Conservation (phyloP, 371 early-diverging fungal genomes). For the Mortierella sp. region DNA sequence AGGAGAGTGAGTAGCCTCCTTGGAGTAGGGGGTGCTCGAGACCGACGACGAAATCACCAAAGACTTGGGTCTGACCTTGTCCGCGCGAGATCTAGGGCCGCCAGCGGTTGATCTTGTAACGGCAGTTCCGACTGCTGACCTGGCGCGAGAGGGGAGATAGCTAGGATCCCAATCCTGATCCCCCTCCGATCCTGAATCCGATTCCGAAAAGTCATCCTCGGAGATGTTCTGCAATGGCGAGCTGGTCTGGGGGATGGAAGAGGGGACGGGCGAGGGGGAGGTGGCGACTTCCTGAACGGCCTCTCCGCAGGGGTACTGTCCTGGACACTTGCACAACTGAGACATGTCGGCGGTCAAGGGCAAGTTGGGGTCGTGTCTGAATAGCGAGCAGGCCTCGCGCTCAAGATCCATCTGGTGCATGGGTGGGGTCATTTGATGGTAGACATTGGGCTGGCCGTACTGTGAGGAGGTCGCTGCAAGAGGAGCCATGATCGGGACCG, state of each 20-base stretch:
- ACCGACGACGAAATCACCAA: constrained; percentile 19
- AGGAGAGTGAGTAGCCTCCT: constrained; percentile 18
- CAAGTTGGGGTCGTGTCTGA: constrained; percentile 22
- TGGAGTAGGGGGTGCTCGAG: constrained; percentile 29
- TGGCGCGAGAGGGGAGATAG: constrained; percentile 19
- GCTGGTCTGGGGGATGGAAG: background rate
- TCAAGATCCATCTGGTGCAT: constrained; percentile 41
- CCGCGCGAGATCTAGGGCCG: background rate
- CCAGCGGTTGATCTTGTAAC: constrained; percentile 1
- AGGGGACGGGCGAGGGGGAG: background rate
- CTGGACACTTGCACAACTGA: constrained; percentile 50
- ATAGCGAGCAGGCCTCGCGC: constrained; percentile 25
- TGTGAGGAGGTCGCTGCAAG: constrained; percentile 10
- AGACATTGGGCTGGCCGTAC: constrained; percentile 15
- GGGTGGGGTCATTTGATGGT: constrained; percentile 44
- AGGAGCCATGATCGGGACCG: constrained; percentile 46
- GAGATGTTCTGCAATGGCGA: constrained; percentile 32
- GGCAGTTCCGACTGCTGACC: background rate
- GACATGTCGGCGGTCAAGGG: constrained; percentile 46
- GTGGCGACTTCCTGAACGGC: constrained; percentile 5
- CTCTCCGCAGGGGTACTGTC: constrained; percentile 50
- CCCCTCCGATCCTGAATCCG: constrained; percentile 37
- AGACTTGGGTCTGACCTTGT: constrained; percentile 25
- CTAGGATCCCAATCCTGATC: constrained; percentile 35
- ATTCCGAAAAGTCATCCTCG: constrained; percentile 33